phyloP scores from a whole-genome alignment of 176 grass and related monocot genomes.

The Ensete ventricosum region DNA sequence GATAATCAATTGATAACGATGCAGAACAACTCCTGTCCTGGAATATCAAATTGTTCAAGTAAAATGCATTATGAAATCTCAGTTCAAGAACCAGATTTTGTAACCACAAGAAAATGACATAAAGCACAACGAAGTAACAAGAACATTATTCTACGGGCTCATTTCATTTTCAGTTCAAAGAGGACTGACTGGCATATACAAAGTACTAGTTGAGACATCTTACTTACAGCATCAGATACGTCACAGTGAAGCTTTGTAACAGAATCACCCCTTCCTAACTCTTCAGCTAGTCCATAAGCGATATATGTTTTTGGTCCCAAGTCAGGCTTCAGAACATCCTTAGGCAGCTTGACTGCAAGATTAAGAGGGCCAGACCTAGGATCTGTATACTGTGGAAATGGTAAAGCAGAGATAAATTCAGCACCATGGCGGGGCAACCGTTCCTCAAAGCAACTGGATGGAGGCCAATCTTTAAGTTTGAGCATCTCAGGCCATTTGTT shows the following conservation, averaged over 20 bases:
- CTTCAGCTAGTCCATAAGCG: constrained; percentile 62
- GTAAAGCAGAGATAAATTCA: constrained; percentile 45
- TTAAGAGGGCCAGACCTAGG: constrained; percentile 51
- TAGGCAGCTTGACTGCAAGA: constrained; percentile 48
- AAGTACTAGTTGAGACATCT: neutral
- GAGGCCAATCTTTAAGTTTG: constrained; percentile 87
- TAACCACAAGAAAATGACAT: too few species aligned
- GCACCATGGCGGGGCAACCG: constrained; percentile 56
- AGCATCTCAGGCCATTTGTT: constrained; percentile 72
- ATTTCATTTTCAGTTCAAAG: neutral
- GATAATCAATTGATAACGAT: too few species aligned
- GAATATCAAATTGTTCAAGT: too few species aligned
- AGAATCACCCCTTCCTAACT: constrained; percentile 79
- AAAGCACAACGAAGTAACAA: too few species aligned
- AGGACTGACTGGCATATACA: neutral
- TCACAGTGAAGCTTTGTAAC: constrained; percentile 81
- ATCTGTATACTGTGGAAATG: constrained; percentile 71
- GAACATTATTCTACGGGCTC: too few species aligned
- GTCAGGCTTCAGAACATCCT: constrained; percentile 48
- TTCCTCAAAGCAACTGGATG: constrained; percentile 62
- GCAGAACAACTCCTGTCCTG: too few species aligned
- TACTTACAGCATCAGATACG: constrained; percentile 71
- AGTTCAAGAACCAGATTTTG: too few species aligned
- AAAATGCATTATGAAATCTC: too few species aligned
- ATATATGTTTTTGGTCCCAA: constrained; percentile 92